phyloP scores from a whole-genome alignment of 1,284 basidiomycete genomes.

The Ganoderma lingzhi region DNA sequence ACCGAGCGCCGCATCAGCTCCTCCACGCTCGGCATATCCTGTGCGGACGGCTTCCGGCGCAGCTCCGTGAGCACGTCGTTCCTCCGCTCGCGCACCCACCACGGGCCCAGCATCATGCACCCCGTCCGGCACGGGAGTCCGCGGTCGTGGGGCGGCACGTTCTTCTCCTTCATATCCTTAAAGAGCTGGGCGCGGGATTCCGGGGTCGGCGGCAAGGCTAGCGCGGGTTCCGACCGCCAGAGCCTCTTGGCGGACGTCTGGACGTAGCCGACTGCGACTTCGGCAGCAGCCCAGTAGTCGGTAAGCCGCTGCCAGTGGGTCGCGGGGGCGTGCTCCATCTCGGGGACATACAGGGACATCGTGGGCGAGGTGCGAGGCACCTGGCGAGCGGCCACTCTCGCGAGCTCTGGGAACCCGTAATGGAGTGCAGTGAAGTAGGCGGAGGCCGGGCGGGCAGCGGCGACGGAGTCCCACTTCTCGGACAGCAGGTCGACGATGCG shows the following conservation, averaged over 20 bases:
- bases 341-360: slow-evolving; percentile 5
- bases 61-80: background rate
- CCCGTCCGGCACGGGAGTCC: background rate
- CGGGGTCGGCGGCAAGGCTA: background rate
- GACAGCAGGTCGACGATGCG: slow-evolving; percentile 12
- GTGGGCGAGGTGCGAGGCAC: background rate
- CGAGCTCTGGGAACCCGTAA: slow-evolving; percentile 21
- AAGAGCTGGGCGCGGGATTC: background rate
- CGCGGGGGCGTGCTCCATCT: slow-evolving; percentile 11
- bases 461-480: slow-evolving; percentile 6
- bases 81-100: background rate
- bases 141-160: background rate
- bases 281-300: background rate
- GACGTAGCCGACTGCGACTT: background rate
- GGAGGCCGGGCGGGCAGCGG: slow-evolving; percentile 12
- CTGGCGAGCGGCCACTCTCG: slow-evolving; percentile 21
- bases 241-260: background rate
- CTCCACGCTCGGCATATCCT: background rate
- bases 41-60: background rate
- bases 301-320: background rate
- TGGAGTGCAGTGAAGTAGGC: slow-evolving; percentile 26
- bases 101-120: background rate
- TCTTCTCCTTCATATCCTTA: background rate
- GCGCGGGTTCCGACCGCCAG: background rate
- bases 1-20: slow-evolving; percentile 2